phyloP scores from a whole-genome alignment of 2,329 filamentous ascomycete species.

The Botryotinia convoluta region DNA sequence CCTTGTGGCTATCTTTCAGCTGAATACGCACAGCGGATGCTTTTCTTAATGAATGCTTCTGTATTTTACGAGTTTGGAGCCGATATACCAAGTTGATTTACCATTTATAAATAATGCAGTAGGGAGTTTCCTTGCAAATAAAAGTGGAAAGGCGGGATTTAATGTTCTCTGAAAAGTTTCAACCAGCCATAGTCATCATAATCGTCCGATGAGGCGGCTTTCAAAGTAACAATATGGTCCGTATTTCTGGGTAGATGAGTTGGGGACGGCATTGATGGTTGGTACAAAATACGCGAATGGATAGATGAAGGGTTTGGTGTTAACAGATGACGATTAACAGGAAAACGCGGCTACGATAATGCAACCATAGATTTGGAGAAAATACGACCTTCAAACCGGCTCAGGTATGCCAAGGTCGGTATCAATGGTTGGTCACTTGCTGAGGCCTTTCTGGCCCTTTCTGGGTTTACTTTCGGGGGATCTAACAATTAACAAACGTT shows the following conservation, averaged over 20 bases:
- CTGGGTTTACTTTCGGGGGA: not conserved
- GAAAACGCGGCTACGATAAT: slow-evolving; percentile 9
- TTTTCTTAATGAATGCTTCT: slow-evolving; percentile 9
- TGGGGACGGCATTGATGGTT: slow-evolving; percentile 2
- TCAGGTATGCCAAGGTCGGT: not conserved
- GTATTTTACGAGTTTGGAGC: not conserved
- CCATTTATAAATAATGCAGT: slow-evolving; percentile 2
- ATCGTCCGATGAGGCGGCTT: slow-evolving; percentile 13
- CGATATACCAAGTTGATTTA: slow-evolving; percentile 2
- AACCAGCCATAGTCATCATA: slow-evolving; percentile 5
- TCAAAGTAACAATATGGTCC: not conserved
- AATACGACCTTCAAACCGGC: slow-evolving; percentile 3
- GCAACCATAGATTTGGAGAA: not conserved
- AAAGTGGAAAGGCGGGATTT: slow-evolving; percentile 8
- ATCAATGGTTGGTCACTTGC: not conserved
- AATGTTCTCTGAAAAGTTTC: not conserved
- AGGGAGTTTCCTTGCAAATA: slow-evolving; percentile 13
- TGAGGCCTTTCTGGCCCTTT: not conserved
- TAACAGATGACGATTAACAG: not conserved
- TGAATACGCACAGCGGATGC: slow-evolving; percentile 15
- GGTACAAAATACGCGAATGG: slow-evolving; percentile 8
- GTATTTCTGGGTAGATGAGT: not conserved
- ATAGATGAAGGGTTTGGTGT: slow-evolving; percentile 11
- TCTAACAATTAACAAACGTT: not conserved
- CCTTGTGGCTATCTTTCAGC: slow-evolving; percentile 20